Base-by-base conservation (phyloP, 768 basidiomycete genomes). In the Hortiboletus flavorubellus region DNA sequence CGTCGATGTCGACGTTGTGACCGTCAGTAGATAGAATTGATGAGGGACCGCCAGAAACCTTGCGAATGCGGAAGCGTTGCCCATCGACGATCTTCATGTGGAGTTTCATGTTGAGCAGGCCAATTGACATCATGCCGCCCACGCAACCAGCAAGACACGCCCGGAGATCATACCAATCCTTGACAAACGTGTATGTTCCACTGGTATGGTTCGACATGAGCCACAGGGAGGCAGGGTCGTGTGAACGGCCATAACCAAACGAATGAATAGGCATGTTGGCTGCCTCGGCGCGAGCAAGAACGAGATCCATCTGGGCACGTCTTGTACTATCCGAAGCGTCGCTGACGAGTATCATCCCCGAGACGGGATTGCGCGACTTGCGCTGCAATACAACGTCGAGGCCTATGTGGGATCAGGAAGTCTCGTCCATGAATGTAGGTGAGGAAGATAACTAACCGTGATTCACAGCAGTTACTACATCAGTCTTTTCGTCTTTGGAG, bases 401-500 rank as follows among this genome's bases (percentile, higher is more conserved):
- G 40, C 89, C 93, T 90, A 61, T 10, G 50, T 49, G 11, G 34
- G 29, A 26, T 49, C 37, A 41, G 30, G 26, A 48, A 47, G 49
- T 21, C 39, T 23, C 43, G 37, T 11, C 14, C 18, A 46, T 29
- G 16, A 16, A 21, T 3, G 51, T 35, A 43, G 29, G 37, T 9
- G n/a, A 41, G 16, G 15, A 33, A 5, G 8, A 40, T 43, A 31
- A 56, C 75, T 47, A 50, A 87, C 91, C 93, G 64, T 96, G 88
- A 69, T 99, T 99, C 54, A 98, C 92, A n/a, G 95, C 97, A 11
- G 95, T 96, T 23, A 98, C 93, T 16, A 99, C 96, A 70, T 97
- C 96, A 29, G 92, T 92, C 73, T 94, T 91, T 72, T 98, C 95
- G 16, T 98, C 95, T 67, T 87, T 87, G 55, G 84, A 84, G 14